phyloP scores from a whole-genome alignment of 192 early-diverging fungal genomes.

The Coemansia sp. region DNA sequence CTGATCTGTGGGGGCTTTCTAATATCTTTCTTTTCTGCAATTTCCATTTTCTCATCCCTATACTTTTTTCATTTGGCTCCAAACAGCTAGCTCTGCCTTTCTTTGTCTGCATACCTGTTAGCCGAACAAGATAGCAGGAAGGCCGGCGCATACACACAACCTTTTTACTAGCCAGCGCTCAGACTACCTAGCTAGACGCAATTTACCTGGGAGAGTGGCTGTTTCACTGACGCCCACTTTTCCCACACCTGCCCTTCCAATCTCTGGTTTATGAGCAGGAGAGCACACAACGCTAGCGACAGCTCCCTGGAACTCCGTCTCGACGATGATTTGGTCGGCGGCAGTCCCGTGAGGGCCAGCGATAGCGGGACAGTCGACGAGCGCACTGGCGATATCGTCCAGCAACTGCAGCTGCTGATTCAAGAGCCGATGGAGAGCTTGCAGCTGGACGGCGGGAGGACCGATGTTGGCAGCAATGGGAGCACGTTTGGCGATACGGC shows the following conservation, averaged over 20 bases:
- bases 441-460: not conserved
- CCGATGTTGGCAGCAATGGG: constrained; percentile 1
- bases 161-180: not conserved
- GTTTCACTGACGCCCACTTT: not conserved
- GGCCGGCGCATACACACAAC: not conserved
- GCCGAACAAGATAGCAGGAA: constrained; percentile 11
- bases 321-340: not conserved
- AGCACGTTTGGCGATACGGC: not conserved
- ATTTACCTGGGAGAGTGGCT: not conserved
- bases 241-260: not conserved
- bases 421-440: constrained; percentile 5
- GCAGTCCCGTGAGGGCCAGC: not conserved
- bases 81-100: not conserved
- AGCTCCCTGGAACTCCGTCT: constrained; percentile 1
- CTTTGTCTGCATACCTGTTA: not conserved
- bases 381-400: constrained; percentile 18
- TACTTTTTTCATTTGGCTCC: not conserved
- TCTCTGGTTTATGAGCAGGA: constrained; percentile 14
- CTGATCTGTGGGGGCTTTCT: not conserved
- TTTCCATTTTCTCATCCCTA: not conserved
- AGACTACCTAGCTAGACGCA: not conserved
- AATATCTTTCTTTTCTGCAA: not conserved
- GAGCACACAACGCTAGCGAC: not conserved
- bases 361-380: constrained; percentile 4
- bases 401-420: constrained; percentile 39